phyloP scores from a whole-genome alignment of 129 eudicot genomes.

The Flaveria linearis region DNA sequence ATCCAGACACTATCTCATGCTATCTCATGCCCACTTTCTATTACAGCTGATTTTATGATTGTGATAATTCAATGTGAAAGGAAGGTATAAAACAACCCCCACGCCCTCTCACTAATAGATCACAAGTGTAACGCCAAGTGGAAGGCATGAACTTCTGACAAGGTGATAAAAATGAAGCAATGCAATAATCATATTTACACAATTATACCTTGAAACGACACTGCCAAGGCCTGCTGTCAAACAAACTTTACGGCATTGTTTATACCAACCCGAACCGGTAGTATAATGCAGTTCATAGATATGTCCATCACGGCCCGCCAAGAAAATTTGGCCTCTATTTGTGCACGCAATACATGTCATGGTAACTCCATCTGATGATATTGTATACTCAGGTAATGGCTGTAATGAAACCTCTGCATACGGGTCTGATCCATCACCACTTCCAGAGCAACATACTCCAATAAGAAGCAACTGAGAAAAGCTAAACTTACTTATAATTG shows the following conservation, averaged over 20 bases:
- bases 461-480: constrained; percentile 73
- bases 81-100: not conserved
- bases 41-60: constrained; percentile 1
- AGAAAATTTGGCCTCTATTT: constrained; percentile 72
- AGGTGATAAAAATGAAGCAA: not conserved
- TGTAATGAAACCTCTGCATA: constrained; percentile 92
- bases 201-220: constrained; percentile 76
- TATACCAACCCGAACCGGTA: constrained; percentile 91
- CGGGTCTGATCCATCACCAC: constrained; percentile 92
- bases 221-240: constrained; percentile 85
- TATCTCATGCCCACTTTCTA: not conserved
- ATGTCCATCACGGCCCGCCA: constrained; percentile 98
- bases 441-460: constrained; percentile 93
- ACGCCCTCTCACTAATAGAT: not conserved
- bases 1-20: not conserved
- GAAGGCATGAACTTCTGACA: not conserved
- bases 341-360: constrained; percentile 94
- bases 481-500: not conserved
- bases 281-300: constrained; percentile 84
- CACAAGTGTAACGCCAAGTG: constrained; percentile 11
- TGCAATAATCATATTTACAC: constrained; percentile 33
- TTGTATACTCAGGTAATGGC: constrained; percentile 77
- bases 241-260: constrained; percentile 92
- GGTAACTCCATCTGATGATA: constrained; percentile 97
- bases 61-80: not conserved